Conservation (phyloP, 1,139 yeast species). For the Blastobotrys capitulatus region DNA sequence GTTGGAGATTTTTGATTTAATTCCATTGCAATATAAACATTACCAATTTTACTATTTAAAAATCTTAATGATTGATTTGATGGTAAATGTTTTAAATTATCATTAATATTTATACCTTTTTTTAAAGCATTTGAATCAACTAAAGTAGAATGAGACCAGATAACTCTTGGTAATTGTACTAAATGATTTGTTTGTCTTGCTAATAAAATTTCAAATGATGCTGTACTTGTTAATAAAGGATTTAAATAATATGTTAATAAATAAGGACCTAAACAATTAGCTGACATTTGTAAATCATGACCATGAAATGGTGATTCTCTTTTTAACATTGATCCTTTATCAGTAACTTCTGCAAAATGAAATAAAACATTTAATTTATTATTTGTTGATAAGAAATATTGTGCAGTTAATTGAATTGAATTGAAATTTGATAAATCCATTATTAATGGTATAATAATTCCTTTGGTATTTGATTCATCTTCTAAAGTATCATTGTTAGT, state of each 20-base stretch:
- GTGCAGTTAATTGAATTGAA: neutral
- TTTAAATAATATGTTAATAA: neutral
- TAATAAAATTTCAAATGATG: neutral
- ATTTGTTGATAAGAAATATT: neutral
- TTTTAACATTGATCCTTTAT: neutral
- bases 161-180: neutral
- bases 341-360: neutral
- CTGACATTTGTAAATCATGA: neutral
- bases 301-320: neutral
- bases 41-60: neutral
- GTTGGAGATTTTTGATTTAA: neutral
- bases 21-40: neutral
- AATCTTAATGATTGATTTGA: neutral
- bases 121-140: neutral
- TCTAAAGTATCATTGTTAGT: no score
- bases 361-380: neutral
- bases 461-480: neutral
- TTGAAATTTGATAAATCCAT: neutral
- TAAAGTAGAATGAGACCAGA: neutral
- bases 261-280: neutral
- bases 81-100: neutral
- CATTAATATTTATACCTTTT: neutral
- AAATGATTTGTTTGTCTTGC: neutral
- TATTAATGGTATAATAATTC: neutral
- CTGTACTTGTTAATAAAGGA: neutral